These are phyloP conservation scores for Colletotrichum liriopes DNA, from an alignment of 2,329 filamentous ascomycete genomes.

Conservation along the genomic window DNA sequence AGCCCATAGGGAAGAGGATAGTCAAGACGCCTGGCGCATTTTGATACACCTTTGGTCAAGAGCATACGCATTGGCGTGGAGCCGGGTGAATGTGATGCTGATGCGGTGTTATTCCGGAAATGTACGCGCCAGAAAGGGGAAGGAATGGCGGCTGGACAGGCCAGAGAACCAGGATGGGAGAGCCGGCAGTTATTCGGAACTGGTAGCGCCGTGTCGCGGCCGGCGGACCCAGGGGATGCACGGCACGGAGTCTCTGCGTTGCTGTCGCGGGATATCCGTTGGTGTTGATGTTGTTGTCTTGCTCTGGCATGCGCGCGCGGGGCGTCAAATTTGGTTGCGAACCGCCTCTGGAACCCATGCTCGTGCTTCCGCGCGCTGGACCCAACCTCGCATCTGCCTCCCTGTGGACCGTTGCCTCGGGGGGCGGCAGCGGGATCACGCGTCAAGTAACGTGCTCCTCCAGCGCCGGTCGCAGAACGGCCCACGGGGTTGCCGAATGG, in stretches of 20 bases:
- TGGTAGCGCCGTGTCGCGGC: too few species aligned
- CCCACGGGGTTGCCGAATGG: too few species aligned
- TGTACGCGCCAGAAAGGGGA: background rate
- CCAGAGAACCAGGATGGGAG: too few species aligned
- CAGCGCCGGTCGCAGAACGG: too few species aligned
- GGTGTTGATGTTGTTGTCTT: background rate
- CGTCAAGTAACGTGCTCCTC: background rate
- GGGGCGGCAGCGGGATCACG: background rate
- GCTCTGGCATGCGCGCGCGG: background rate
- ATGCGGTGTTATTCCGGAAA: background rate
- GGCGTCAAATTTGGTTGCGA: background rate
- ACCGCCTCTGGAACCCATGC: background rate
- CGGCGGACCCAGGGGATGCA: too few species aligned
- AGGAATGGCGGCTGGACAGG: background rate
- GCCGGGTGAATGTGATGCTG: background rate
- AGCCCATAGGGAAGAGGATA: background rate
- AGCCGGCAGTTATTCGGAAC: too few species aligned
- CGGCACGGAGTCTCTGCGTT: too few species aligned
- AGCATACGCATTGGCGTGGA: background rate
- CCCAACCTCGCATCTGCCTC: background rate
- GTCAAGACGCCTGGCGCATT: background rate
- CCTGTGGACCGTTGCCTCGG: too few species aligned
- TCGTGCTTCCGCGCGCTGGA: background rate
- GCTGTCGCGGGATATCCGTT: too few species aligned
- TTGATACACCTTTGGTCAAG: background rate